phyloP scores from a whole-genome alignment of 805 yeast species.

The Kurtzmaniella cleridarum region DNA sequence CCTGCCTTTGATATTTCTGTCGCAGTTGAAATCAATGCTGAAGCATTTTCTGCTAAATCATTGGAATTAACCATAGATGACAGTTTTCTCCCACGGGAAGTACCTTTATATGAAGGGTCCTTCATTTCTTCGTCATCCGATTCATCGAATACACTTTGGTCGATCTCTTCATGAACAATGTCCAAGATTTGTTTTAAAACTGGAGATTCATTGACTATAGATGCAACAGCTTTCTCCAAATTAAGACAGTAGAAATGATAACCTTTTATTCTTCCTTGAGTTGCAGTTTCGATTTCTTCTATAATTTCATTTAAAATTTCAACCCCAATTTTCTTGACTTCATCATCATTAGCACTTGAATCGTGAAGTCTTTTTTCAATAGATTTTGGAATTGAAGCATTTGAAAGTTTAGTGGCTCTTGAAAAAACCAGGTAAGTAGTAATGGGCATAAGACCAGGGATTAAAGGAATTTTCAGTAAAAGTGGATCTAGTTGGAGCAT shows the following conservation, averaged over 20 bases:
- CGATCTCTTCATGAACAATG: slow-evolving; percentile 21
- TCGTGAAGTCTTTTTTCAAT: slow-evolving; percentile 53
- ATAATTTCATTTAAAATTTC: slow-evolving; percentile 62
- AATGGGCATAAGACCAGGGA: slow-evolving; percentile 91
- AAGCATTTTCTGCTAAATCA: slow-evolving; percentile 19
- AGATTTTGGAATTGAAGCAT: slow-evolving; percentile 69
- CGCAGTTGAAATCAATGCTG: slow-evolving; percentile 8
- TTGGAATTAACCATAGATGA: slow-evolving; percentile 39
- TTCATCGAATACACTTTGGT: slow-evolving; percentile 31
- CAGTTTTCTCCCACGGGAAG: slow-evolving; percentile 16
- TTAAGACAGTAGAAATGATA: slow-evolving; percentile 92
- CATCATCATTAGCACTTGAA: slow-evolving; percentile 61
- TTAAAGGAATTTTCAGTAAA: slow-evolving; percentile 48
- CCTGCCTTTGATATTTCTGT: slow-evolving; percentile 1
- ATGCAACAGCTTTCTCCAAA: slow-evolving; percentile 87
- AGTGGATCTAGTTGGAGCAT: slow-evolving; percentile 32
- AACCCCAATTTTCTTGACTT: slow-evolving; percentile 80
- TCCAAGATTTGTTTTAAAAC: slow-evolving; percentile 44
- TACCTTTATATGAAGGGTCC: slow-evolving; percentile 1
- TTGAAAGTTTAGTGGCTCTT: slow-evolving; percentile 84
- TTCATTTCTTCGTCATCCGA: slow-evolving; percentile 21
- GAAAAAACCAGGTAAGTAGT: slow-evolving; percentile 77
- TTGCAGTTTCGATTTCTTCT: slow-evolving; percentile 45
- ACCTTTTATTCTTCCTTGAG: slow-evolving; percentile 62
- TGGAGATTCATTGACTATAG: slow-evolving; percentile 61